Base-by-base conservation (phyloP, 1,139 yeast species). In the Candida neerlandica region DNA sequence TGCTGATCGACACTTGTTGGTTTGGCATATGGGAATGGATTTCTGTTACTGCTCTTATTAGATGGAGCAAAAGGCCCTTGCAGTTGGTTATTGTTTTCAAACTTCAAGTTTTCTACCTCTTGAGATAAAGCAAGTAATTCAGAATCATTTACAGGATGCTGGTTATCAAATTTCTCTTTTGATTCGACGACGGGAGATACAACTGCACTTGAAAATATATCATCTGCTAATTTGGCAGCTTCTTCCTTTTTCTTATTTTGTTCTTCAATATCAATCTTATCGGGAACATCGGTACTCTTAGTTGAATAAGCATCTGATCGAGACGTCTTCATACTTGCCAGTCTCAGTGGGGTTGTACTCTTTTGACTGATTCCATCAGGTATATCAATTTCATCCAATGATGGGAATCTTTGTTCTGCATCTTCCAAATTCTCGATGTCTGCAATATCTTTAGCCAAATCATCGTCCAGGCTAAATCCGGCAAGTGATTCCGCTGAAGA, bases 391-490 rank as follows among this genome's bases (percentile, higher is more conserved):
- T 67, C 67, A 34, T 76, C 80, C 16, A 76, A 62, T 3, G 78
- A 72, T 2, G 81, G 81, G 49, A 66, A 77, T 41, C 80, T 62
- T 50, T 71, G 75, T 54, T 75, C 80, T 1, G 70, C 74, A 51
- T 75, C 67, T 38, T 75, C 79, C 46, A 76, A 59, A 43, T 71
- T 64, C 10, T 64, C 75, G 14, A 70, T 51, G 10, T 41, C 48
- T 7, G 44, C 49, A 19, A 38, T 34, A 18, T 32, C 37, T 10
- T 21, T 33, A 16, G 44, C 43, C 44, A 40, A 40, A 14, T 51
- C 51, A 23, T 50, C 51, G 2, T 48, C 51, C 55, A 52, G 55
- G 41, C 55, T 52, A 16, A 52, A 52, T 2, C 55, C 55, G 5
- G 46, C 40, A 5, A 50, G 44, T 34, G 52, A 50, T 29, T 47